These are phyloP conservation scores for Eleusine coracana DNA, from an alignment of 176 grass and related monocot species.

Conservation along the genomic window DNA sequence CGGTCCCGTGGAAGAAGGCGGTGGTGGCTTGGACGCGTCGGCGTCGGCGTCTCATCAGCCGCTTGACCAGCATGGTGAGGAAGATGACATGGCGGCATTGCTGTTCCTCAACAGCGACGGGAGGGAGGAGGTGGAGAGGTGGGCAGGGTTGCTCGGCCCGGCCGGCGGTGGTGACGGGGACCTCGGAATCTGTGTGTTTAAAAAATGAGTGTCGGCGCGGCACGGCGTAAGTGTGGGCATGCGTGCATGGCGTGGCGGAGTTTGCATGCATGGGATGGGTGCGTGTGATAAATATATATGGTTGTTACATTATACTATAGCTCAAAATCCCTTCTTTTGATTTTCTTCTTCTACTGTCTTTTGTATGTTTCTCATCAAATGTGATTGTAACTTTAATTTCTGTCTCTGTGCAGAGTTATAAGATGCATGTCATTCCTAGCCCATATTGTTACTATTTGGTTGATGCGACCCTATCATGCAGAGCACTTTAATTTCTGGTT, in stretches of 20 bases:
- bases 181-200: slow-evolving; percentile 57
- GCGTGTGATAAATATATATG: slow-evolving; percentile 43
- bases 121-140: slow-evolving; percentile 53
- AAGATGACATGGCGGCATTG: slow-evolving; percentile 56
- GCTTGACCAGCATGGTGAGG: slow-evolving; percentile 38
- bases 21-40: slow-evolving; percentile 3
- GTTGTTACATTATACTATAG: slow-evolving; percentile 27
- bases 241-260: slow-evolving; percentile 6
- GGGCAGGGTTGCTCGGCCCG: slow-evolving; percentile 48
- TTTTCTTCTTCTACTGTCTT: not conserved
- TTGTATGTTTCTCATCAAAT: slow-evolving; percentile 44
- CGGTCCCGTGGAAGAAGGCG: slow-evolving; percentile 53
- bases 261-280: slow-evolving; percentile 19
- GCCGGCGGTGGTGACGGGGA: slow-evolving; percentile 45
- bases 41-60: slow-evolving; percentile 11
- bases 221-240: not conserved
- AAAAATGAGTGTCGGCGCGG: slow-evolving; percentile 39
- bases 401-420: slow-evolving; percentile 46
- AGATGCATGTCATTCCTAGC: slow-evolving; percentile 49
- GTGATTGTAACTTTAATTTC: slow-evolving; percentile 57
- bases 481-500: not conserved
- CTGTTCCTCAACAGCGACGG: slow-evolving; percentile 58
- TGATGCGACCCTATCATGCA: slow-evolving; percentile 17
- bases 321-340: slow-evolving; percentile 31
- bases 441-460: not conserved